phyloP scores from a whole-genome alignment of 352 stramenopile genomes.

The Phytophthora sojae region DNA sequence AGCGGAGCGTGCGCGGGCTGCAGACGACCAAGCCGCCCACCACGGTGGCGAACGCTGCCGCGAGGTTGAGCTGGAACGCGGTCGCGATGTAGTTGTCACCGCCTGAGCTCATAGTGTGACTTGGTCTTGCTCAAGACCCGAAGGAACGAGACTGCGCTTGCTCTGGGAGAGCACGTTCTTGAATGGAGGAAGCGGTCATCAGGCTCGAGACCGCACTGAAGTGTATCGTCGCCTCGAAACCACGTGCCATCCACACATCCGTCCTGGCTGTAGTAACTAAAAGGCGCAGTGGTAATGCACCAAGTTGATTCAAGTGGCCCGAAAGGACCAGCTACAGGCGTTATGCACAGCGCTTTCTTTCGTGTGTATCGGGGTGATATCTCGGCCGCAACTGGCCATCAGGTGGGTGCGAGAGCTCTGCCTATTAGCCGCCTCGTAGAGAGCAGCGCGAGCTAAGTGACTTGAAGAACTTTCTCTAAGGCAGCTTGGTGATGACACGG shows the following conservation, averaged over 20 bases:
- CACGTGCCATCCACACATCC: constrained; percentile 1
- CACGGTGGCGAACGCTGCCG: constrained; percentile 56
- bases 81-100: constrained; percentile 11
- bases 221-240: constrained; percentile 16
- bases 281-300: constrained; percentile 24
- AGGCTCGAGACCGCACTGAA: constrained; percentile 3
- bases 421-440: constrained; percentile 6
- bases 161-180: constrained; percentile 8
- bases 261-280: constrained; percentile 5
- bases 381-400: not conserved
- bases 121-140: not conserved
- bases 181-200: constrained; percentile 12
- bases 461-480: not conserved
- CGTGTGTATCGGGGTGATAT: constrained; percentile 18
- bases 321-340: constrained; percentile 14
- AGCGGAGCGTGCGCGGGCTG: constrained; percentile 52
- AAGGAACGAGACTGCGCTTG: not conserved
- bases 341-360: not conserved
- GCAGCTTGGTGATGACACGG: not conserved
- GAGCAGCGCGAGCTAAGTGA: constrained; percentile 1
- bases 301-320: constrained; percentile 22
- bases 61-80: constrained; percentile 54
- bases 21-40: constrained; percentile 70
- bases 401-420: not conserved
- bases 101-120: not conserved